Conservation (phyloP, 1,284 basidiomycete genomes). For the Malassezia obtusa region DNA sequence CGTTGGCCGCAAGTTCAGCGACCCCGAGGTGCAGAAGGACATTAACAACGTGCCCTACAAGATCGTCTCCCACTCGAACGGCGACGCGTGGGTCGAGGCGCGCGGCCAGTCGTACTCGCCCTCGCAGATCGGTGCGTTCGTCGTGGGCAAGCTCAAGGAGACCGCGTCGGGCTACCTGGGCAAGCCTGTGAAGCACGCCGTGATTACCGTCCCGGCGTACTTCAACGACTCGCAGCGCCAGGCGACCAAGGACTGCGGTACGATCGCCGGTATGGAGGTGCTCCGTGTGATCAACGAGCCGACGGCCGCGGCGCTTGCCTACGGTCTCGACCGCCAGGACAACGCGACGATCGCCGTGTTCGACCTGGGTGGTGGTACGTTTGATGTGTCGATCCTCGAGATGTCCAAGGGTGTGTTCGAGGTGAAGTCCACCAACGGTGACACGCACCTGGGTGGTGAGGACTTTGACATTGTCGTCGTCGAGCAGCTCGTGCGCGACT, state of each 20-base stretch:
- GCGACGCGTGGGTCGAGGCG: conserved; percentile 65
- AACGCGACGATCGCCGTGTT: conserved; percentile 71
- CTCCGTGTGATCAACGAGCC: conserved; percentile 98
- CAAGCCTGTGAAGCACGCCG: conserved; percentile 80
- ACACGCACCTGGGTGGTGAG: conserved; percentile 96
- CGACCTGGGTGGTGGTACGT: conserved; percentile 86
- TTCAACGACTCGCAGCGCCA: conserved; percentile 99
- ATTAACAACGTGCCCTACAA: conserved; percentile 64
- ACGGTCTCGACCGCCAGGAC: conserved; percentile 53
- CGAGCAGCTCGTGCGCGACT: conserved; percentile 75
- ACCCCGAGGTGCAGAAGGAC: conserved; percentile 86
- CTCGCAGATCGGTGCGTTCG: conserved; percentile 63
- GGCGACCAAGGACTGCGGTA: conserved; percentile 94
- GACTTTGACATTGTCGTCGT: conserved; percentile 91
- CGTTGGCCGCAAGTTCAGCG: conserved; percentile 85
- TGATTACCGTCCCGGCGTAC: conserved; percentile 93
- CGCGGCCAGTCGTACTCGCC: conserved; percentile 57
- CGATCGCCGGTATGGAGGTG: conserved; percentile 91
- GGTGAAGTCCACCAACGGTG: conserved; percentile 97
- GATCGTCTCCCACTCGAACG: conserved; percentile 59
- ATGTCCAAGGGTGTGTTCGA: conserved; percentile 99
- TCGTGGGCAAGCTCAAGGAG: conserved; percentile 88
- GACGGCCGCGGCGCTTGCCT: conserved; percentile 91
- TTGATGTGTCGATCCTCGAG: conserved; percentile 95
- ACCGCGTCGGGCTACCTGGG: conserved; percentile 86